phyloP scores from a whole-genome alignment of 768 basidiomycete species.

The Artomyces pyxidatus region DNA sequence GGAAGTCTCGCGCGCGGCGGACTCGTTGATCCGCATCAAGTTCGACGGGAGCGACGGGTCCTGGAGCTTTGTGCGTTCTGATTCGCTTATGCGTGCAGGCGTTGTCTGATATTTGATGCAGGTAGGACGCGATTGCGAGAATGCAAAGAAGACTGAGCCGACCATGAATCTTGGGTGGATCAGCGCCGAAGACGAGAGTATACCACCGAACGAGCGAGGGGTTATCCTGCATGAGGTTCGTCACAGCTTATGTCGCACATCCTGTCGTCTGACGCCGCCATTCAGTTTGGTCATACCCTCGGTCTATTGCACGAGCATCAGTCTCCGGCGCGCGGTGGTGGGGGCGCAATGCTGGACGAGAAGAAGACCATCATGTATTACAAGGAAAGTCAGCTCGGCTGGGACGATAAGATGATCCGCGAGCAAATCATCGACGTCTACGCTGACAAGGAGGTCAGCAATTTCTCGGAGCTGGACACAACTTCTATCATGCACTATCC shows the following conservation, averaged over 20 bases:
- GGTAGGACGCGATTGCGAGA: background rate
- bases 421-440: slow-evolving; percentile 3
- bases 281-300: background rate
- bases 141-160: background rate
- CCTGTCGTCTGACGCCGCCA: background rate
- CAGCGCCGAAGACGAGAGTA: background rate
- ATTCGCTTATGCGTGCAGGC: background rate
- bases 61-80: background rate
- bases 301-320: background rate
- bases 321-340: background rate
- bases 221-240: background rate
- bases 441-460: background rate
- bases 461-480: slow-evolving; percentile 1
- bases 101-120: background rate
- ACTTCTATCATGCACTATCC: slow-evolving; percentile 1
- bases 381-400: background rate
- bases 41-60: background rate
- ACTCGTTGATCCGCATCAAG: background rate
- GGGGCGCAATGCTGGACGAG: background rate
- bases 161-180: background rate
- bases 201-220: background rate
- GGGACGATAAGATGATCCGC: background rate
- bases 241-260: background rate
- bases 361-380: background rate
- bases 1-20: background rate